Percentiles rank a stretch among this genome's conserved stretches.
These are phyloP conservation scores for Erythrobasidium yunnanense DNA, from an alignment of 768 basidiomycete genomes.

Conservation along the genomic window DNA sequence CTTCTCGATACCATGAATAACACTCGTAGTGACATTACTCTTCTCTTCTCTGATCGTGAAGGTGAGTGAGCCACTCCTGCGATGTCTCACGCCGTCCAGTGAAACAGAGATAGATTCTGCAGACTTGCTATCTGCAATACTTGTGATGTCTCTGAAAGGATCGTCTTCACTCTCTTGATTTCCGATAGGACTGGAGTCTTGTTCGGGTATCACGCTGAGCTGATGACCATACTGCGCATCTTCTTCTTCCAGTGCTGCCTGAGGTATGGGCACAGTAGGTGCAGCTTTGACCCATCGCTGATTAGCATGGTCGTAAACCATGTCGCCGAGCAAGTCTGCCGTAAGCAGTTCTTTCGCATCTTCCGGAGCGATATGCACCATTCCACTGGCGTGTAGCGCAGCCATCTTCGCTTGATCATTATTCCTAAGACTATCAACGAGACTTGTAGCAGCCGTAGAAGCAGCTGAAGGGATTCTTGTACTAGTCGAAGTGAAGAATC, in stretches of 20 bases:
- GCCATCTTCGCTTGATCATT: neutral
- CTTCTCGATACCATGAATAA: neutral
- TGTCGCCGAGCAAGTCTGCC: conserved; percentile 15
- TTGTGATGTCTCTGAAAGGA: conserved; percentile 85
- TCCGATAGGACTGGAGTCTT: neutral
- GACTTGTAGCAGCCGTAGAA: conserved; percentile 22
- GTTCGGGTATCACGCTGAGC: neutral
- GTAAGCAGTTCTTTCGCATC: conserved; percentile 13
- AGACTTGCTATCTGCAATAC: conserved; percentile 54
- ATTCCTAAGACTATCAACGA: neutral
- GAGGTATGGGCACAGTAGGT: neutral
- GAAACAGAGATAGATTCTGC: neutral
- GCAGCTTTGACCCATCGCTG: conserved; percentile 18
- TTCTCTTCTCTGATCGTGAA: neutral
- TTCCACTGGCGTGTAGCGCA: neutral
- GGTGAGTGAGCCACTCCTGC: conserved; percentile 14
- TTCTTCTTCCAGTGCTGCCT: neutral
- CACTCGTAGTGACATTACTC: too few relatives aligned
- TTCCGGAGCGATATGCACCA: conserved; percentile 15
- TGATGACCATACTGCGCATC: neutral
- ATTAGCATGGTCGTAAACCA: conserved; percentile 17
- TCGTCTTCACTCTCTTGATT: conserved; percentile 46
- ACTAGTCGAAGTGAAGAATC: conserved; percentile 22
- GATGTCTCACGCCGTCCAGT: conserved; percentile 32
- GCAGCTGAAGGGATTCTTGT: conserved; percentile 1